Conservation (phyloP, 2,329 filamentous ascomycete species). For the Exophiala viscosa region DNA sequence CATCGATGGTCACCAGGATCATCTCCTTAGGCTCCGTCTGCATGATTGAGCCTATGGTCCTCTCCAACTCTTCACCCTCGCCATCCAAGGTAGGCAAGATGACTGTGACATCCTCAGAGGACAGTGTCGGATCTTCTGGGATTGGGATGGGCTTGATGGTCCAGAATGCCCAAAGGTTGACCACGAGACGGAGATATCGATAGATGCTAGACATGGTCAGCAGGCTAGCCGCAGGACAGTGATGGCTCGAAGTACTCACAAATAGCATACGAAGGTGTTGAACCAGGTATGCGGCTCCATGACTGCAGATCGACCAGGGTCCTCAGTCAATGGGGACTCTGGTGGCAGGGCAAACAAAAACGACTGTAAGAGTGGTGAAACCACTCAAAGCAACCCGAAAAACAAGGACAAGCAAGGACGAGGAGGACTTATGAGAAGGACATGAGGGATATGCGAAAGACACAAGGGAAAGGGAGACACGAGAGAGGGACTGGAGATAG, state of each 20-base stretch:
- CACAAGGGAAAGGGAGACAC: constrained; percentile 22
- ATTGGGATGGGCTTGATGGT: constrained; percentile 79
- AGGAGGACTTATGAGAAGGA: constrained; percentile 21
- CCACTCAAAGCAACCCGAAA: constrained; percentile 20
- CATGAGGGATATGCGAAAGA: constrained; percentile 22
- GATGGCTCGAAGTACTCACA: constrained; percentile 33
- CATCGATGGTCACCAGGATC: constrained; percentile 81
- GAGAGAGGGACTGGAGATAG: constrained; percentile 15
- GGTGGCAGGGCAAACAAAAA: constrained; percentile 18
- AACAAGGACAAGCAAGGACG: constrained; percentile 18
- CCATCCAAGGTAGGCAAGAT: constrained; percentile 92
- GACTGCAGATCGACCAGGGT: constrained; percentile 4
- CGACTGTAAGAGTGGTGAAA: constrained; percentile 28
- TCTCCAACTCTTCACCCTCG: constrained; percentile 74
- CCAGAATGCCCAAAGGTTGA: constrained; percentile 84
- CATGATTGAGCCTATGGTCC: constrained; percentile 64
- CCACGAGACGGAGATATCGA: constrained; percentile 78
- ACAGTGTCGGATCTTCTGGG: constrained; percentile 74
- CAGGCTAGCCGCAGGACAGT: neutral
- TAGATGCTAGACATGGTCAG: constrained; percentile 61
- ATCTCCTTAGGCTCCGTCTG: constrained; percentile 61
- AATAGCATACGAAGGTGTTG: constrained; percentile 38
- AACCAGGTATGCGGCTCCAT: constrained; percentile 20
- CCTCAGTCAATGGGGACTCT: constrained; percentile 11
- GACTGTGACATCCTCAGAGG: constrained; percentile 81